phyloP scores from a whole-genome alignment of 202 grass and related monocot species.

The Carex sylvatica region DNA sequence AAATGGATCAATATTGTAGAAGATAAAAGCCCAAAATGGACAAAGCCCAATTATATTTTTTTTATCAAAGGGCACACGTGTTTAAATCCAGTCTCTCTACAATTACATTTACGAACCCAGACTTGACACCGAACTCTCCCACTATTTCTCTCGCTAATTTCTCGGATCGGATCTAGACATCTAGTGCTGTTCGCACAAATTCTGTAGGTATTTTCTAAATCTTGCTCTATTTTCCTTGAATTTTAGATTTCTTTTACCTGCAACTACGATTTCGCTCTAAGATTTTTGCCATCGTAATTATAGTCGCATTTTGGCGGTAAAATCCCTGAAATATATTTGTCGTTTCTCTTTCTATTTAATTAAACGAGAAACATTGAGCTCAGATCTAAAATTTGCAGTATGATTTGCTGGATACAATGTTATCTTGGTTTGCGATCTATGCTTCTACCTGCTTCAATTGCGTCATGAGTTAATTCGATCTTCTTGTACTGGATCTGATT shows the following conservation, averaged over 20 bases:
- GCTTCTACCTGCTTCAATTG: neutral
- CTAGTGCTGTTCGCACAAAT: slow-evolving; percentile 6
- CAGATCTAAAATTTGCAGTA: slow-evolving; percentile 13
- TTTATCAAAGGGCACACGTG: neutral
- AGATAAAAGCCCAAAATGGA: neutral
- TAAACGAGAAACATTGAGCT: neutral
- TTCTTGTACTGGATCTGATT: neutral
- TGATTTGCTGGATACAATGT: neutral
- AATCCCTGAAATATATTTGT: neutral
- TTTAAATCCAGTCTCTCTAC: neutral
- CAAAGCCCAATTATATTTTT: neutral
- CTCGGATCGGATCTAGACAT: slow-evolving; percentile 29
- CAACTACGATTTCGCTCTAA: neutral
- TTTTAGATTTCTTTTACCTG: neutral
- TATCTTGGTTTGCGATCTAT: slow-evolving; percentile 23
- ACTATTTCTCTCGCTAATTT: slow-evolving; percentile 13
- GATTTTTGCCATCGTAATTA: neutral
- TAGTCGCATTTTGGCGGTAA: neutral
- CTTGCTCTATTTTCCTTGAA: neutral
- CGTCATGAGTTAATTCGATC: neutral
- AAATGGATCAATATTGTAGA: neutral
- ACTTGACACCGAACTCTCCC: slow-evolving; percentile 7
- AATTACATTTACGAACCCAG: neutral
- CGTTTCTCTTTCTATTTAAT: neutral
- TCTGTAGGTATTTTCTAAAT: neutral